phyloP scores from a whole-genome alignment of 2,329 filamentous ascomycete species.

The Amphichorda felina region DNA sequence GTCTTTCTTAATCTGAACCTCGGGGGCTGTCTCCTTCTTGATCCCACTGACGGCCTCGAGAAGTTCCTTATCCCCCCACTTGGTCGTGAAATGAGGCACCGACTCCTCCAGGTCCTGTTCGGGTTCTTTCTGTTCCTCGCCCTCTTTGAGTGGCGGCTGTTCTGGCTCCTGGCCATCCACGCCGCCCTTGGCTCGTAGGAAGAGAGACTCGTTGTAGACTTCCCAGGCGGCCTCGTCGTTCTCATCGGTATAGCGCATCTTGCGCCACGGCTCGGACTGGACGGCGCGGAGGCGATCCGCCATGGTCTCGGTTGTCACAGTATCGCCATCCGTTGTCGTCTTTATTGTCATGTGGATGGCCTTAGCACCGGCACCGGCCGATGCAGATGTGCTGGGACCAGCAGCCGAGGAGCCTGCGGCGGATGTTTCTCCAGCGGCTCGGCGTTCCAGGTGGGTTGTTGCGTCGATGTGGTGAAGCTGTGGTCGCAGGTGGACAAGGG shows the following conservation, averaged over 20 bases:
- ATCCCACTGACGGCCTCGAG: constrained; percentile 34
- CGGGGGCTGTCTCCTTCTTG: constrained; percentile 16
- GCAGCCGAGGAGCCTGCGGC: constrained; percentile 20
- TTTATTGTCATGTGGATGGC: constrained; percentile 84
- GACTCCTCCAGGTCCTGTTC: constrained; percentile 16
- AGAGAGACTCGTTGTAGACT: constrained; percentile 62
- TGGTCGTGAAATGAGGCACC: constrained; percentile 25
- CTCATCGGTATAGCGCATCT: constrained; percentile 71
- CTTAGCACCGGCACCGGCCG: constrained; percentile 42
- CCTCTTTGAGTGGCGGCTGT: constrained; percentile 2
- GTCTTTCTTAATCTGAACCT: constrained; percentile 9
- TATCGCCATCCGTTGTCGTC: constrained; percentile 55
- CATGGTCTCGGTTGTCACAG: constrained; percentile 57
- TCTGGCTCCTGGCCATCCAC: constrained; percentile 1
- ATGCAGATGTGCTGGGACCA: constrained; percentile 13
- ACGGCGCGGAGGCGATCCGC: constrained; percentile 64
- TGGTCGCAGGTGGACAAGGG: constrained; percentile 79
- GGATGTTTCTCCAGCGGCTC: constrained; percentile 19
- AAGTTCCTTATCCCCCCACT: constrained; percentile 31
- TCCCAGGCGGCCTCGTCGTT: constrained; percentile 66
- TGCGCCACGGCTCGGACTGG: constrained; percentile 73
- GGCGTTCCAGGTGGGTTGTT: constrained; percentile 54
- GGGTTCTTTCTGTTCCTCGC: constrained; percentile 8
- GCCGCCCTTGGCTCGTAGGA: constrained; percentile 12
- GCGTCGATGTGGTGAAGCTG: constrained; percentile 93